A percentile compares a stretch with the other conserved stretches of the same genome.
Conservation (phyloP, 1,284 basidiomycete species). For the Cryptococcus amylolentus region DNA sequence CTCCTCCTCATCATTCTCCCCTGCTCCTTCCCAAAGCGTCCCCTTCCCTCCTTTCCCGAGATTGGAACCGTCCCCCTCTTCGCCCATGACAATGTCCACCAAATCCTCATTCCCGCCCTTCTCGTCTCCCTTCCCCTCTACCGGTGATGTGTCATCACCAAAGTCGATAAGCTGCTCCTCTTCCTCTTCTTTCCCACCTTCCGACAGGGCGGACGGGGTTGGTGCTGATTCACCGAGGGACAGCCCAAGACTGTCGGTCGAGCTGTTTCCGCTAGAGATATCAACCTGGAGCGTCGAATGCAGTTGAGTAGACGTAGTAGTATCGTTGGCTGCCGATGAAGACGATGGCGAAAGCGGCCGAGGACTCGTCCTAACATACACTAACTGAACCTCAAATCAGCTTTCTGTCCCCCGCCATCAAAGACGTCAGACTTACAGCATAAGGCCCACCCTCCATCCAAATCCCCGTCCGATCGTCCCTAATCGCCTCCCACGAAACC, state of each 20-base stretch:
- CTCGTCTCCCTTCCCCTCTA: neutral
- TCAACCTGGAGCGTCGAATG: neutral
- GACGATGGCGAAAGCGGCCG: slow-evolving; percentile 8
- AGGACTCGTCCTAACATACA: slow-evolving; percentile 30
- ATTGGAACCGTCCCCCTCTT: neutral
- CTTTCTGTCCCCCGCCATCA: neutral
- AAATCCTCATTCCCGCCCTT: neutral
- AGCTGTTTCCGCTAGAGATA: neutral
- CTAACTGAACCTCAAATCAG: slow-evolving; percentile 7
- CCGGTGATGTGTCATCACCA: neutral
- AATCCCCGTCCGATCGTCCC: slow-evolving; percentile 33
- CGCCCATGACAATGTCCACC: neutral
- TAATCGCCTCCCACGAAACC: slow-evolving; percentile 31
- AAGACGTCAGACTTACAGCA: slow-evolving; percentile 16
- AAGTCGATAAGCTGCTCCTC: neutral
- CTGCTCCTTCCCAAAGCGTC: neutral
- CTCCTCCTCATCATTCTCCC: neutral
- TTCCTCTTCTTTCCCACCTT: neutral
- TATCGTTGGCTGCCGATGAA: neutral
- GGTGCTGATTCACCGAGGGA: neutral
- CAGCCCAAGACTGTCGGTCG: neutral
- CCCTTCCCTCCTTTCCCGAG: too few relatives aligned
- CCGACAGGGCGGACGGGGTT: too few relatives aligned
- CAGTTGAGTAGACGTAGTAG: neutral
- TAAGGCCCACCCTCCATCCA: slow-evolving; percentile 46